Percentiles rank a stretch among this genome's conserved stretches.
These are phyloP conservation scores for Phyllosticta capitalensis DNA, from an alignment of 2,329 filamentous ascomycete genomes.

Conservation along the genomic window DNA sequence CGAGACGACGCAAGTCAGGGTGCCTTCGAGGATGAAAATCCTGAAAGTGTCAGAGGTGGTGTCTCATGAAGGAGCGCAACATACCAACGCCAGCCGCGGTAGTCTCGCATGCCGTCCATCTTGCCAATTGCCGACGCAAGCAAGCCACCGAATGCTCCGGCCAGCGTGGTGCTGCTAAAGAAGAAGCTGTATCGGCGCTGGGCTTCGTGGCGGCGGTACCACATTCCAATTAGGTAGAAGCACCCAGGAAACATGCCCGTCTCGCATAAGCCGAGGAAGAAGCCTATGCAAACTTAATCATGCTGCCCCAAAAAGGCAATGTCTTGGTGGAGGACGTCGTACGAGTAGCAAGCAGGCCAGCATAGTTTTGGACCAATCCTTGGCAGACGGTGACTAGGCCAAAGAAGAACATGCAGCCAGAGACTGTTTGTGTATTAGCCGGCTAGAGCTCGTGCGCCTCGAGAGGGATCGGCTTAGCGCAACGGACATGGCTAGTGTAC, in stretches of 20 bases:
- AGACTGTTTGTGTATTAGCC: constrained; percentile 35
- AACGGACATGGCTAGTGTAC: background rate
- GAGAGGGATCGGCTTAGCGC: background rate
- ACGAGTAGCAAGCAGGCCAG: constrained; percentile 61
- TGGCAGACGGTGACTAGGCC: constrained; percentile 66
- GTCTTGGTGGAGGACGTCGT: background rate
- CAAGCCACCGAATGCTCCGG: constrained; percentile 77
- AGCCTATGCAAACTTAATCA: constrained; percentile 27
- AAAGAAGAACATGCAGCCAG: constrained; percentile 76
- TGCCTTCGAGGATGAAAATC: constrained; percentile 63
- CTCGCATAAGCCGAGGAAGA: constrained; percentile 64
- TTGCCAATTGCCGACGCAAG: constrained; percentile 82
- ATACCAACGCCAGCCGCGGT: constrained; percentile 63
- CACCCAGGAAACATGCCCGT: constrained; percentile 57
- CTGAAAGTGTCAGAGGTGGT: background rate
- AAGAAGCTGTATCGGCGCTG: constrained; percentile 92
- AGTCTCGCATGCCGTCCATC: constrained; percentile 62
- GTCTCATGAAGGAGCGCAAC: background rate
- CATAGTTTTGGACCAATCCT: constrained; percentile 68
- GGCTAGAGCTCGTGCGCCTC: background rate
- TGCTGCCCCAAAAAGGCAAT: background rate
- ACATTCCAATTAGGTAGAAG: constrained; percentile 31
- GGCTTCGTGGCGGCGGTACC: constrained; percentile 80
- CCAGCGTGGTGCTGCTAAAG: constrained; percentile 72
- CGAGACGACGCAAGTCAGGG: constrained; percentile 35